A percentile compares a stretch with the other conserved stretches of the same genome.
These are phyloP conservation scores for Hypoxylon fragiforme DNA, from an alignment of 495 filamentous ascomycete species.

Conservation along the genomic window DNA sequence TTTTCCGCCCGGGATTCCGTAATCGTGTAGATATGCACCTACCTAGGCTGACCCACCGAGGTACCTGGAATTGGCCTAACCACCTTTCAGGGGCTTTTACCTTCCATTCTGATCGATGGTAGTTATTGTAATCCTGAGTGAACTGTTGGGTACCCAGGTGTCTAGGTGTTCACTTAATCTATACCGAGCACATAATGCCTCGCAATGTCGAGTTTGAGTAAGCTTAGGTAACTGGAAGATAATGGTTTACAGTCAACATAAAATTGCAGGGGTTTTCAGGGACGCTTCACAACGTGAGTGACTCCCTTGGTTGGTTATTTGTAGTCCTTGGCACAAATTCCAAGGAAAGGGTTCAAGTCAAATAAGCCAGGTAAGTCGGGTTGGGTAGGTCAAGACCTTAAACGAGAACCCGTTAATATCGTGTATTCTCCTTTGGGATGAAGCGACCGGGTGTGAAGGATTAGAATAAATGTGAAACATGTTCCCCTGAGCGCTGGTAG, in stretches of 20 bases:
- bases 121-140: background rate
- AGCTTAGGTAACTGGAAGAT: too few species aligned
- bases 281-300: constrained; percentile 22
- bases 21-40: background rate
- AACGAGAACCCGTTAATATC: too few species aligned
- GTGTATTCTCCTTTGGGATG: constrained; percentile 5
- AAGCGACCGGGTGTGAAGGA: constrained; percentile 1
- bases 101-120: background rate
- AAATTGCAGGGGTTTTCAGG: constrained; percentile 22
- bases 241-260: too few species aligned
- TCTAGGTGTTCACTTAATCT: background rate
- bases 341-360: too few species aligned
- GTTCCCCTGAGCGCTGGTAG: constrained; percentile 8
- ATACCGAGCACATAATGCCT: background rate
- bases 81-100: background rate
- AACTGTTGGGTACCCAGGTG: background rate
- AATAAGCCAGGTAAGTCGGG: too few species aligned
- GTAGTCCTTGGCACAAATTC: too few species aligned
- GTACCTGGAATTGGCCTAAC: too few species aligned
- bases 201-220: too few species aligned
- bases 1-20: background rate
- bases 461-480: constrained; percentile 20
- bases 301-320: too few species aligned
- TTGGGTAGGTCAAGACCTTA: too few species aligned
- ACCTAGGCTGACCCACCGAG: too few species aligned